phyloP scores from a whole-genome alignment of 768 basidiomycete species.

The Podaxis sp. region DNA sequence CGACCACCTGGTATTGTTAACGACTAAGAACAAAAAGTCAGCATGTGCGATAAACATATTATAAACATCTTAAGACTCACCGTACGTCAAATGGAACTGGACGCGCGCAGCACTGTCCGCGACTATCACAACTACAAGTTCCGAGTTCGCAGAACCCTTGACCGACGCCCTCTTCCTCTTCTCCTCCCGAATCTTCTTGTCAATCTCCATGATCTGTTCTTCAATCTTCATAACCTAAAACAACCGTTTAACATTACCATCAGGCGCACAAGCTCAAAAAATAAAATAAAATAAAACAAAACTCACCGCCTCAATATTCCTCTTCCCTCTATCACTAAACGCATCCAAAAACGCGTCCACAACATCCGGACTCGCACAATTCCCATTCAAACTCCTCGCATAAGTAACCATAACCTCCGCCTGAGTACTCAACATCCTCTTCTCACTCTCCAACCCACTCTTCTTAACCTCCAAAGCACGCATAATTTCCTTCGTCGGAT shows the following conservation, averaged over 20 bases:
- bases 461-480: conserved; percentile 35
- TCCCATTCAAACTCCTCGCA: conserved; percentile 41
- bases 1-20: conserved; percentile 48
- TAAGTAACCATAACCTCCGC: conserved; percentile 41
- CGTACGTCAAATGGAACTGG: conserved; percentile 51
- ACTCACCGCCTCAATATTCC: conserved; percentile 31
- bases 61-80: conserved; percentile 28
- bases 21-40: conserved; percentile 34
- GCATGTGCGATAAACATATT: not conserved
- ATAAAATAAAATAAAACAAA: not conserved
- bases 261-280: not conserved
- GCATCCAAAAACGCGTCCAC: conserved; percentile 40
- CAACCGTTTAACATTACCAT: not conserved
- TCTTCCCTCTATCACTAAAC: conserved; percentile 36
- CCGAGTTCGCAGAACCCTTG: conserved; percentile 31
- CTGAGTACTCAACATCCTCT: conserved; percentile 38
- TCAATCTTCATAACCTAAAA: conserved; percentile 32
- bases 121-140: conserved; percentile 42
- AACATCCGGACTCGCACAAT: conserved; percentile 34
- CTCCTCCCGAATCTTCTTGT: conserved; percentile 37
- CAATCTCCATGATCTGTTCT: conserved; percentile 39
- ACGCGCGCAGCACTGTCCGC: conserved; percentile 33
- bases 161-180: conserved; percentile 28
- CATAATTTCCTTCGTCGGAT: conserved; percentile 28
- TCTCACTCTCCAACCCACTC: conserved; percentile 34